A percentile compares a stretch with the other conserved stretches of the same genome.
These are phyloP conservation scores for Radiomyces spectabilis DNA, from an alignment of 192 early-diverging fungal genomes.

Conservation along the genomic window DNA sequence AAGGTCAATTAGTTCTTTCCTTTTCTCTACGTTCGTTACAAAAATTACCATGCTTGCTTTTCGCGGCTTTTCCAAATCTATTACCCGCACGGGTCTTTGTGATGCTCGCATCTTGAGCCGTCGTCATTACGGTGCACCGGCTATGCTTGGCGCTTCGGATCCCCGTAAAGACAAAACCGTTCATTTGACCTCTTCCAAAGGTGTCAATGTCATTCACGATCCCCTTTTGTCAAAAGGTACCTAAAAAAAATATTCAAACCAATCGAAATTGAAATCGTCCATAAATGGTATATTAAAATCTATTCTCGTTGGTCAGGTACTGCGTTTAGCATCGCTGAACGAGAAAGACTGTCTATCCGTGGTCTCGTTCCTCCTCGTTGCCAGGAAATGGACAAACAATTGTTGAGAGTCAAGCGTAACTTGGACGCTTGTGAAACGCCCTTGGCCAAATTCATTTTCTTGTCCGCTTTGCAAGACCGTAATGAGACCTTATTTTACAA, in stretches of 20 bases:
- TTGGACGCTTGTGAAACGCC: slow-evolving; percentile 39
- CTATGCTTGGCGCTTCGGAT: slow-evolving; percentile 9
- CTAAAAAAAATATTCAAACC: no score
- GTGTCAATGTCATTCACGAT: slow-evolving; percentile 44
- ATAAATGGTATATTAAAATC: no score
- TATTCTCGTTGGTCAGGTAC: no score
- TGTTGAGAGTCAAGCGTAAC: slow-evolving; percentile 44
- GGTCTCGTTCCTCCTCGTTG: slow-evolving; percentile 44
- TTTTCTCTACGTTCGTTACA: no score
- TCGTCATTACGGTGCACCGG: slow-evolving; percentile 4
- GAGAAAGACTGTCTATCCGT: slow-evolving; percentile 45
- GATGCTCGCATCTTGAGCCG: background rate
- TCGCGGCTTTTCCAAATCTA: background rate
- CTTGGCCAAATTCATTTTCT: slow-evolving; percentile 43
- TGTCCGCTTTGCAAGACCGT: slow-evolving; percentile 46
- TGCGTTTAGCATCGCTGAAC: slow-evolving; percentile 41
- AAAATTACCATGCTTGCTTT: background rate
- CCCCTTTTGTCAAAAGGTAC: slow-evolving; percentile 43
- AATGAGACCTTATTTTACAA: slow-evolving; percentile 49
- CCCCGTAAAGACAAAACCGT: slow-evolving; percentile 27
- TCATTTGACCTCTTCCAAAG: slow-evolving; percentile 20
- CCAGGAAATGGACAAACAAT: slow-evolving; percentile 50
- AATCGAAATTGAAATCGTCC: no score
- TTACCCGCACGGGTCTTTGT: background rate
- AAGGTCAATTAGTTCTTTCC: no score